Conservation (phyloP, 768 basidiomycete genomes). For the Xerocomellus chrysenteron region DNA sequence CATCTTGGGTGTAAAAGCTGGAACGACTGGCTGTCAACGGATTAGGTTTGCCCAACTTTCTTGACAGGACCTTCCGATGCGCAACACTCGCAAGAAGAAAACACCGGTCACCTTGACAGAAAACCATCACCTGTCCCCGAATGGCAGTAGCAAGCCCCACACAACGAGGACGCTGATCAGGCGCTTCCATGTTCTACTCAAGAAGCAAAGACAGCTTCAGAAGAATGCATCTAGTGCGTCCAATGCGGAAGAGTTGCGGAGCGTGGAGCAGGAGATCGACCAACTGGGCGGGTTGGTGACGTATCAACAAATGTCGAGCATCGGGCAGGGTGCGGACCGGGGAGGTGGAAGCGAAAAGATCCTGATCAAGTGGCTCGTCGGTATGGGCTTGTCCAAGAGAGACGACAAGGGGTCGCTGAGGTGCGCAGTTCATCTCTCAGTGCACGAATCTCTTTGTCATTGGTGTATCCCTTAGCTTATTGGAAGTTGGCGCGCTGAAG, state of each 20-base stretch:
- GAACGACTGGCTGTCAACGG: too few relatives aligned
- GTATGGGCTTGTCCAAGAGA: slow-evolving; percentile 37
- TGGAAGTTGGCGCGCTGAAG: slow-evolving; percentile 87
- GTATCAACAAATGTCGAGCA: slow-evolving; percentile 81
- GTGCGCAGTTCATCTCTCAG: slow-evolving; percentile 26
- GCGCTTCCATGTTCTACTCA: slow-evolving; percentile 77
- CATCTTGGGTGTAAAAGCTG: too few relatives aligned
- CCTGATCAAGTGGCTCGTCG: slow-evolving; percentile 72
- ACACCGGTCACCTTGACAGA: slow-evolving; percentile 39
- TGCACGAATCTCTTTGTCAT: background rate
- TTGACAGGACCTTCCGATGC: slow-evolving; percentile 31
- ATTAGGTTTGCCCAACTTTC: background rate
- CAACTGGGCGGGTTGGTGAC: slow-evolving; percentile 72
- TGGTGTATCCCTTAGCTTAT: slow-evolving; percentile 46
- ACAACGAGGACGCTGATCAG: slow-evolving; percentile 75
- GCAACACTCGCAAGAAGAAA: slow-evolving; percentile 45
- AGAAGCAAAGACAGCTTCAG: slow-evolving; percentile 59
- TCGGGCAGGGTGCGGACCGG: slow-evolving; percentile 77
- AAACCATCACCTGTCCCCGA: background rate
- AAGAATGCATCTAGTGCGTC: slow-evolving; percentile 17
- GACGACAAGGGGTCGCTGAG: slow-evolving; percentile 29
- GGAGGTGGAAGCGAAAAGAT: slow-evolving; percentile 89
- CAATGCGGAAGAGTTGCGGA: slow-evolving; percentile 38
- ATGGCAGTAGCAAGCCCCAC: slow-evolving; percentile 49
- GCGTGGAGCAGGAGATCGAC: slow-evolving; percentile 62